Evolutionary conservation across 2,329 filamentous ascomycete genomes (phyloP).

Genomic region (Stagonosporopsis rhizophila): DNA sequence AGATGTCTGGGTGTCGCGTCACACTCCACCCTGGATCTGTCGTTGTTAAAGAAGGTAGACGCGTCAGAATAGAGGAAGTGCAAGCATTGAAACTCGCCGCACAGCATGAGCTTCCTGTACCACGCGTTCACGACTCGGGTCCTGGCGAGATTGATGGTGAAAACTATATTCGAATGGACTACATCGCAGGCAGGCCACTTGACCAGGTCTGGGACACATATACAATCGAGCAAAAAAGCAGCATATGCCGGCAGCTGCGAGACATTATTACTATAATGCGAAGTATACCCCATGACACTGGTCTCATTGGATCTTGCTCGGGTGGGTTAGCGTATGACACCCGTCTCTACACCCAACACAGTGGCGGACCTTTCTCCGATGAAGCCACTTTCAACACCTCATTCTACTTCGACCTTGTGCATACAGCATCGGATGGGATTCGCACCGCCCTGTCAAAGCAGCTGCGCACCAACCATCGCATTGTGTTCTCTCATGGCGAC

Average conservation of each 20-base stretch:
- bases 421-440: neutral
- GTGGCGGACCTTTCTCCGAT: neutral
- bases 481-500: conserved; percentile 6
- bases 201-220: neutral
- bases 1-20: neutral
- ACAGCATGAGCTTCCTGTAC: neutral
- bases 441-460: neutral
- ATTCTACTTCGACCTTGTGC: neutral
- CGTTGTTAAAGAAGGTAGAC: neutral
- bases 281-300: neutral
- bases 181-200: neutral
- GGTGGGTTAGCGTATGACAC: neutral
- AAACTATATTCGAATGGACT: neutral
- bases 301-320: conserved; percentile 1
- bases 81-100: neutral
- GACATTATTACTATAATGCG: neutral
- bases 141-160: neutral
- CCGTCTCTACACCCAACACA: neutral
- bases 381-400: neutral
- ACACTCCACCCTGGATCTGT: neutral
- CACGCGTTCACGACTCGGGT: neutral
- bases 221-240: neutral
- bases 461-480: neutral
- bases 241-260: conserved; percentile 1
- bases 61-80: neutral